Percentiles rank a stretch among this genome's conserved stretches.
Conservation (phyloP, 2,329 filamentous ascomycete genomes). For the Fusarium xylarioides region DNA sequence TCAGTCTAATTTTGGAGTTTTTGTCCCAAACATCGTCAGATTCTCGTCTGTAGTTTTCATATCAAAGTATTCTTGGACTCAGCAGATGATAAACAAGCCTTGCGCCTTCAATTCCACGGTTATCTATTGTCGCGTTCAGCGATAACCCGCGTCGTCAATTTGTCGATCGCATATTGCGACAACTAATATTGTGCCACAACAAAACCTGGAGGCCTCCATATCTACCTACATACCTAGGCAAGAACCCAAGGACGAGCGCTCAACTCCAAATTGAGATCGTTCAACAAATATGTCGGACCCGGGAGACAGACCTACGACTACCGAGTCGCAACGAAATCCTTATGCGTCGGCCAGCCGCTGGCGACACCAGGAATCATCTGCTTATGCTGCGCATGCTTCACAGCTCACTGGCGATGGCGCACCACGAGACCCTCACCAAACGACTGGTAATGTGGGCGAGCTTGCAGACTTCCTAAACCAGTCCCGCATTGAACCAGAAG, state of each 20-base stretch:
- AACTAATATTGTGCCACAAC: constrained; percentile 7
- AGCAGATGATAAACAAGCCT: constrained; percentile 1
- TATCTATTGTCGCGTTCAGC: constrained; percentile 5
- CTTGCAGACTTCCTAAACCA: constrained; percentile 66
- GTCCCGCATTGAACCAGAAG: constrained; percentile 57
- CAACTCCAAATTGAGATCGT: background rate
- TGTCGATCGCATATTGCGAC: constrained; percentile 20
- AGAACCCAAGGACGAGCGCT: background rate
- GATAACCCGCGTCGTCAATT: constrained; percentile 23
- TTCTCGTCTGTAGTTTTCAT: background rate
- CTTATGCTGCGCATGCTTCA: constrained; percentile 61
- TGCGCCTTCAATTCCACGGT: background rate
- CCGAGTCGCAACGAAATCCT: constrained; percentile 56
- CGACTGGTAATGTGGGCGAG: constrained; percentile 56
- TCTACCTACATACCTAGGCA: background rate
- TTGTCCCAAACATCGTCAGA: constrained; percentile 9
- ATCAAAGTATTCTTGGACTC: background rate
- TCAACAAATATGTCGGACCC: constrained; percentile 35
- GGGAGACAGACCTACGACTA: constrained; percentile 36
- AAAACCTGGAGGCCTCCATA: constrained; percentile 26
- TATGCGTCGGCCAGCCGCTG: constrained; percentile 66
- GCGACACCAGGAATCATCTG: constrained; percentile 71
- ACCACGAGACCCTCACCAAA: constrained; percentile 46
- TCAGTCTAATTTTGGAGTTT: constrained; percentile 1
- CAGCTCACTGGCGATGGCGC: constrained; percentile 38